Conservation (phyloP, 495 filamentous ascomycete species). For the Daldinia childiae region DNA sequence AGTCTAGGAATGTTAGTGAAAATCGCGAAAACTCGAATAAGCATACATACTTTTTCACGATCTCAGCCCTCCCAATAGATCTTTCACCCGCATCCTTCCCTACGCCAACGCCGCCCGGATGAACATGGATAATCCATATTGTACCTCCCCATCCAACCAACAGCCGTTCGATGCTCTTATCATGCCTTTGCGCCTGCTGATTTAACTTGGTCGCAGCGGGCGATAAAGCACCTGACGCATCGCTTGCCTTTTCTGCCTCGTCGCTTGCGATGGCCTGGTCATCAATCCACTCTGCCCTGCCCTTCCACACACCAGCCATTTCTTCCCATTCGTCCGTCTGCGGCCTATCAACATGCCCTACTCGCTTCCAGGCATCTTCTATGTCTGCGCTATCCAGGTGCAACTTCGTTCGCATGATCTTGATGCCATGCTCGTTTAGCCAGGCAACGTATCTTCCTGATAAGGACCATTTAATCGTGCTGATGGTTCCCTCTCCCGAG, state of each 20-base stretch:
- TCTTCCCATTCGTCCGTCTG: conserved; percentile 86
- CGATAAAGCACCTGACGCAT: conserved; percentile 43
- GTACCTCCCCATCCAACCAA: conserved; percentile 95
- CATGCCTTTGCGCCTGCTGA: conserved; percentile 54
- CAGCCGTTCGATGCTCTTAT: conserved; percentile 74
- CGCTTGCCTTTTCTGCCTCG: conserved; percentile 53
- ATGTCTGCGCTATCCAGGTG: conserved; percentile 78
- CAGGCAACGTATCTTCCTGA: conserved; percentile 91
- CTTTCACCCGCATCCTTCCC: conserved; percentile 76
- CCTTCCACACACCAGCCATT: conserved; percentile 94
- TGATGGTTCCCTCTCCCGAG: conserved; percentile 90
- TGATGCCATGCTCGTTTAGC: conserved; percentile 96
- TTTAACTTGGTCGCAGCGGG: conserved; percentile 59
- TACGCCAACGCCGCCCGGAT: conserved; percentile 73
- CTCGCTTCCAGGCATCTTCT: conserved; percentile 93
- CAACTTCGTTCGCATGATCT: conserved; percentile 93
- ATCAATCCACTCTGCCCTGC: conserved; percentile 90
- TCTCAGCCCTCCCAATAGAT: conserved; percentile 82
- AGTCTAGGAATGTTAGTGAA: conserved; percentile 66
- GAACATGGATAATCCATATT: conserved; percentile 93
- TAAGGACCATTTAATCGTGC: conserved; percentile 89
- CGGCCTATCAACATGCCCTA: conserved; percentile 88
- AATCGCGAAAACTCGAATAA: background rate
- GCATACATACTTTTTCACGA: conserved; percentile 82
- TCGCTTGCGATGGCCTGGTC: conserved; percentile 74